Evolutionary conservation across 768 basidiomycete genomes (phyloP).

Genomic region (Lentinula detonsa): DNA sequence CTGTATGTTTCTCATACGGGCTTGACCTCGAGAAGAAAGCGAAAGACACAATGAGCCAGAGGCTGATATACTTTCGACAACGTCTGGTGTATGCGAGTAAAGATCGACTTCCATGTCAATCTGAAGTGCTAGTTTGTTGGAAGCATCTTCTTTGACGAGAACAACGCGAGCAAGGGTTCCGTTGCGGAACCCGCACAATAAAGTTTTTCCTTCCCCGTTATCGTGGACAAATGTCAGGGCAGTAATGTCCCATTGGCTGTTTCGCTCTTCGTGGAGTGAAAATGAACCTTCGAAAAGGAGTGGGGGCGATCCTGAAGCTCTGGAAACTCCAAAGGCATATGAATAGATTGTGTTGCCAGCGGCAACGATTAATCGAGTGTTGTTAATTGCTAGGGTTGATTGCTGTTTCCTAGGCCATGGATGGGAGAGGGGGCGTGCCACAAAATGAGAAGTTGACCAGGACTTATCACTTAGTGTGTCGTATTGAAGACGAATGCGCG

Average conservation of each 20-base stretch:
- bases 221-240: constrained; percentile 44
- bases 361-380: constrained; percentile 52
- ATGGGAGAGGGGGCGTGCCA: constrained; percentile 59
- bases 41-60: constrained; percentile 41
- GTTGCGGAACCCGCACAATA: constrained; percentile 55
- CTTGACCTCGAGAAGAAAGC: constrained; percentile 51
- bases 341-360: constrained; percentile 53
- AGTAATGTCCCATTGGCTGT: constrained; percentile 44
- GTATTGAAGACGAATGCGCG: constrained; percentile 40
- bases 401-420: constrained; percentile 54
- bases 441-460: constrained; percentile 45
- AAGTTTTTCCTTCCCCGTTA: constrained; percentile 31
- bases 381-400: constrained; percentile 50
- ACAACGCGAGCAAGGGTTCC: constrained; percentile 47
- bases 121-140: constrained; percentile 16
- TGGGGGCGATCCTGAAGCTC: constrained; percentile 30
- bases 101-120: constrained; percentile 8
- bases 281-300: constrained; percentile 42
- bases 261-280: constrained; percentile 27
- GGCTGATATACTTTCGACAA: constrained; percentile 53
- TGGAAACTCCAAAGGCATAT: constrained; percentile 39
- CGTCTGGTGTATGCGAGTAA: constrained; percentile 24
- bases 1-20: constrained; percentile 27
- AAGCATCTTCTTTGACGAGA: constrained; percentile 15
- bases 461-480: constrained; percentile 44